These are phyloP conservation scores for Viola pubescens DNA, from an alignment of 441 rosid genomes.

Conservation along the genomic window DNA sequence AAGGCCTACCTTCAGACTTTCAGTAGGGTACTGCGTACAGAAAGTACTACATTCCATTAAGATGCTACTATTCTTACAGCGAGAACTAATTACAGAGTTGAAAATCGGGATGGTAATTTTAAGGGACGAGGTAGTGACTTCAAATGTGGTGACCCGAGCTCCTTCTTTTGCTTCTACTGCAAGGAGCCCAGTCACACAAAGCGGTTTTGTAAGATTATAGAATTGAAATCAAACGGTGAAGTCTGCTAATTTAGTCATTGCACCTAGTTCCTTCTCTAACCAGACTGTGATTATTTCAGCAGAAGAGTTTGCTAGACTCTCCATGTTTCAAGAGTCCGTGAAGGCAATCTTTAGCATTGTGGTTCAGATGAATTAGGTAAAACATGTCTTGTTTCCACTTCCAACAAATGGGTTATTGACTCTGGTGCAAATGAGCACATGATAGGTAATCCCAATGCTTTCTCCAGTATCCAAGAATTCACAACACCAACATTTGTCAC, in stretches of 20 bases:
- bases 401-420: neutral
- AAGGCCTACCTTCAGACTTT: no score
- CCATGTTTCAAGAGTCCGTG: neutral
- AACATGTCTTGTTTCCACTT: neutral
- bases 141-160: no score
- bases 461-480: no score
- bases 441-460: no score
- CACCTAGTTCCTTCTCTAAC: neutral
- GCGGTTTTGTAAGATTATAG: neutral
- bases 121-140: no score
- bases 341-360: neutral
- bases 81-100: neutral
- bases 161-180: no score
- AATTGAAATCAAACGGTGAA: neutral
- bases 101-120: no score
- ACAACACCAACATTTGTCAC: no score
- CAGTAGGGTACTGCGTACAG: neutral
- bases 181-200: no score
- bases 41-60: no score
- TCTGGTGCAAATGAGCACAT: no score
- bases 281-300: neutral
- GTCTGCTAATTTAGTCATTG: neutral
- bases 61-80: neutral
- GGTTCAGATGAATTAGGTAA: neutral
- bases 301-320: neutral